Evolutionary conservation across 2,329 filamentous ascomycete genomes (phyloP), one percentile per base, ranked within the genome.

Genomic region (Ophiostoma montium): DNA sequence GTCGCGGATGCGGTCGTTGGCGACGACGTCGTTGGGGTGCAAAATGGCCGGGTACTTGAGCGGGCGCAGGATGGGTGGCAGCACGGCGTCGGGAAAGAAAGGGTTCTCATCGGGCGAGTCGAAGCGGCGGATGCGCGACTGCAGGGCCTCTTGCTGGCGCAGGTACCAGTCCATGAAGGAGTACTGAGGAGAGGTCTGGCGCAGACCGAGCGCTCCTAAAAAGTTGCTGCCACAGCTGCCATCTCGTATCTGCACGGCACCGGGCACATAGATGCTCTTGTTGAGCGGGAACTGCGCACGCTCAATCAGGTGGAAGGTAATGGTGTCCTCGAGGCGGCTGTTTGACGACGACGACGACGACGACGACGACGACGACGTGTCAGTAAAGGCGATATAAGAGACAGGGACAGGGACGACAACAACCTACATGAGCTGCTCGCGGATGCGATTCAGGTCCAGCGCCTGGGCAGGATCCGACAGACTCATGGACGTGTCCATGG

Each of bases 261-360:
- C 84, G 8, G 87, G 76, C 12, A 70, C 65, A 69, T 98, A 98
- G 66, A 96, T 89, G 59, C 81, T 86, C 62, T 76, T 72, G 69
- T 95, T 96, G 56, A 94, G 75, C 4, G 90, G 87, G 65, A 96
- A 98, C 65, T 98, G 92, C n/a, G 90, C 90, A 36, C 92, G 83
- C 69, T 98, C 92, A 61, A 96, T 96, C 35, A 98, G 74, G 67
- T 95, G 85, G 67, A 94, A 95, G 57, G 86, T 94, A 62, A 98
- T 96, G 53, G 90, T 96, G 63, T 98, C 92, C 70, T 98, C 92
- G 16, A 96, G 76, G 18, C 92, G 92, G 61, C 92, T 98, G 60
- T n/a, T n/a, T n/a, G n/a, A n/a, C n/a, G n/a, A n/a, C n/a, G n/a
- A n/a, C n/a, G n/a, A n/a, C n/a, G n/a, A n/a, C n/a, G n/a, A n/a